Evolutionary conservation across 1,139 yeast genomes (phyloP), one percentile per base, ranked within the genome.

Genomic region (Magnusiomyces sp.): DNA sequence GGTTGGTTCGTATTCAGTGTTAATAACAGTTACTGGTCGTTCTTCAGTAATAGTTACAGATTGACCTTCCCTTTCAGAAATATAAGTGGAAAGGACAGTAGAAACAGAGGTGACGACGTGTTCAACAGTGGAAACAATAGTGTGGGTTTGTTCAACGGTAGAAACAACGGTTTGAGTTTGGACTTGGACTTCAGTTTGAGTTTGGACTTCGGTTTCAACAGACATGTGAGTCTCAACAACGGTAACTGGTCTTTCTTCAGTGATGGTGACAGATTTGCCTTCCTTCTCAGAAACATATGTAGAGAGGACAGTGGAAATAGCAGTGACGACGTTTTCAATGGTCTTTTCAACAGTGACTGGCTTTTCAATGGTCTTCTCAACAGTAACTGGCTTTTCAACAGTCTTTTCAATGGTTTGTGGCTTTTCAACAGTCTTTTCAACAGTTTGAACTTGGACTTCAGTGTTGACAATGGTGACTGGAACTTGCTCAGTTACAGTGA

Each of bases 21-120:
- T 17, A 33, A 44, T 36, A 44, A 44, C 41, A n/a, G 46, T 44
- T 7, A 44, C 36, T 4, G 41, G 41, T 32, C 16, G n/a, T n/a
- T 41, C 41, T 20, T 23, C 40, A 7, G n/a, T 27, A n/a, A n/a
- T 23, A 36, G 41, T 37, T 9, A 20, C 29, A 9, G 29, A 11
- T n/a, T 36, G 41, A 29, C 46, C 41, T 37, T 44, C 20, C n/a
- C n/a, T 37, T 14, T 19, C 34, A 36, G 46, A 23, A 29, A 27
- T 37, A 20, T 23, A 44, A 5, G 46, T 44, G 11, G 41, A 27
- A 44, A 44, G 34, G 7, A 23, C 6, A 36, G 46, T 44, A 5
- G 46, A 23, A 23, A 23, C 29, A 37, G 20, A 36, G 36, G 46
- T 44, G 16, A 43, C 23, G 14, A 40, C 36, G 13, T 34, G 29